Evolutionary conservation across 2,329 filamentous ascomycete species (phyloP).

Genomic region (Aspergillus pseudoviridinutans): DNA sequence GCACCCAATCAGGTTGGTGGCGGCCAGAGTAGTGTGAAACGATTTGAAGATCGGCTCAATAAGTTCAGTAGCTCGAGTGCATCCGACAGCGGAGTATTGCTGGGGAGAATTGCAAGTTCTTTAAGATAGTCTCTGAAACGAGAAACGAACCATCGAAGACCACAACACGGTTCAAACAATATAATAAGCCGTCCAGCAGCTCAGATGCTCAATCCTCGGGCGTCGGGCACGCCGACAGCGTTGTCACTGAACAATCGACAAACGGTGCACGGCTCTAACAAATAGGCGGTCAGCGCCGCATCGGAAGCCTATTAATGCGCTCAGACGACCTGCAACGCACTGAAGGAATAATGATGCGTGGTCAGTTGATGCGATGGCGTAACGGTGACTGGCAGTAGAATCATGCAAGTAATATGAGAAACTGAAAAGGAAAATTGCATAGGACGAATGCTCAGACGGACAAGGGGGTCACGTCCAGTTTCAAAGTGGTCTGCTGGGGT

Average conservation of each 20-base stretch:
- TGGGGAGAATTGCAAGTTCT: background rate
- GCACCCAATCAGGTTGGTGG: constrained; percentile 17
- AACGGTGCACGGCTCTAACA: background rate
- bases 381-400: background rate
- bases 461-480: background rate
- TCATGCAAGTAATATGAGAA: background rate
- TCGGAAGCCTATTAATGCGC: background rate
- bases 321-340: background rate
- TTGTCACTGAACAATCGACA: background rate
- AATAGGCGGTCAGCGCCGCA: background rate
- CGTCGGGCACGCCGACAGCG: constrained; percentile 20
- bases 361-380: background rate
- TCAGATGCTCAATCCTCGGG: constrained; percentile 12
- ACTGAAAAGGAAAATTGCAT: background rate
- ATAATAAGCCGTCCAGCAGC: background rate
- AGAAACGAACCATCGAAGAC: constrained; percentile 1
- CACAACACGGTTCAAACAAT: background rate
- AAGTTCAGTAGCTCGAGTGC: background rate
- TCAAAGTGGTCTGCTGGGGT: background rate
- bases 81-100: constrained; percentile 4
- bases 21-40: background rate
- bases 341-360: background rate
- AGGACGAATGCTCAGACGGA: background rate
- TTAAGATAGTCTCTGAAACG: constrained; percentile 2
- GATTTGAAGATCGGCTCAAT: constrained; percentile 2